Evolutionary conservation across 352 stramenopile genomes (phyloP), one percentile per base, ranked within the genome.

Genomic region (Phytophthora tentaculata): DNA sequence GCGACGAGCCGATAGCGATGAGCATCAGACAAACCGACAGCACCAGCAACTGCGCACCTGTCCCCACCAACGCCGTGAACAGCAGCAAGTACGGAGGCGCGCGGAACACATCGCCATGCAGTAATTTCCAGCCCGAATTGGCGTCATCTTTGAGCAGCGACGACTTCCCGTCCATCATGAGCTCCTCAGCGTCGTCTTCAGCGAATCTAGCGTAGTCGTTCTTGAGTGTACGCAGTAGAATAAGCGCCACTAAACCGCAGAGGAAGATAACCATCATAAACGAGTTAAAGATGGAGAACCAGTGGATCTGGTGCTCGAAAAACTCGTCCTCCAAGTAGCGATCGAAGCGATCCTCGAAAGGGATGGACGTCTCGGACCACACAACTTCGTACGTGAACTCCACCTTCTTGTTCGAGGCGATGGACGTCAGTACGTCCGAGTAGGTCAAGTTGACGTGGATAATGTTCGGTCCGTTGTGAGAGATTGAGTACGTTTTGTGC

Each of bases 231-330:
- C 95, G 86, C 51, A 98, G 67, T 20, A 99, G 77, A 66, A 99
- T 99, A 12, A 99, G 73, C 23, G 90, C 85, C 14, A 99, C 96
- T 7, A 98, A 82, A 16, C 96, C 96, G 48, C 90, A 97, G 2
- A 99, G 70, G 69, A 99, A 98, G 48, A 99, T 96, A 26, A 99
- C 96, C 91, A 98, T 98, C 96, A 98, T 98, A 73, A 98, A 98
- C 69, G 91, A 97, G 77, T 98, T 98, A 76, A 98, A 98, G 59
- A 98, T 98, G 55, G 90, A 98, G 67, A 98, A 98, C 96, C 96
- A 98, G 71, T 98, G 96, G 73, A 99, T 99, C 64, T 99, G 95
- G 79, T 99, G 98, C 84, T 99, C 98, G 75, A 99, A 99, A 69
- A 99, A 99, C 71, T 97, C 92, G 74, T 99, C 96, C 78, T 99